Base-by-base conservation (phyloP, 2,329 filamentous ascomycete species). In the Microcyclospora tardicrescens region DNA sequence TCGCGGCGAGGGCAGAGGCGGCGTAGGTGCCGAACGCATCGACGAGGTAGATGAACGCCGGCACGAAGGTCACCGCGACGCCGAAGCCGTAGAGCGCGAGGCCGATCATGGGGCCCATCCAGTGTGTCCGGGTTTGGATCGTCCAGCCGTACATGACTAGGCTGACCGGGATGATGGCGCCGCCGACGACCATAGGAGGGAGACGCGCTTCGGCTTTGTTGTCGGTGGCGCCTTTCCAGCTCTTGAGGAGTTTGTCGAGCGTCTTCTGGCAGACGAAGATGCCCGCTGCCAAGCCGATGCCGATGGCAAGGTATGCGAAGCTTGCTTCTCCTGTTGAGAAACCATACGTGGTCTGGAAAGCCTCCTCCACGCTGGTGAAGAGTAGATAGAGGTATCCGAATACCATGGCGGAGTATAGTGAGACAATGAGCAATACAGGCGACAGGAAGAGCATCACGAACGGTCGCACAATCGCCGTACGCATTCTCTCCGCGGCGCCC, bases 371-470 rank as follows among this genome's bases (percentile, higher is more conserved):
- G 2, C 64, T 67, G 6, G 65, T 66, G 16, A 61, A 63, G 45
- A 68, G 53, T 29, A 69, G 57, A 44, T 69, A 69, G 44, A 64
- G 67, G 50, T 60, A 65, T 16, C 58, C 57, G 46, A 67, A 69
- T 0, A 54, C 45, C 3, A 69, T 49, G 1, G 58, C 57, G 12
- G 60, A 63, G 44, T 63, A 67, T 0, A 68, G 45, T 0, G 61
- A 61, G 46, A 73, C 60, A 12, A 75, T 56, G 48, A 72, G 63
- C n/a, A 79, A 58, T 1, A 79, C 69, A 11, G 63, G 58, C 2
- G 71, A 76, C 33, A 66, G 62, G 14, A 61, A 62, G 30, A 69
- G 50, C 0, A 69, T 61, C 2, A 55, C 49, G 12, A 61, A 49
- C 0, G 67, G 66, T 31, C 66, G 50, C 12, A 57, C 59, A 33